These are phyloP conservation scores for Aspergillus ellipticus DNA, from an alignment of 495 filamentous ascomycete species.

Conservation along the genomic window DNA sequence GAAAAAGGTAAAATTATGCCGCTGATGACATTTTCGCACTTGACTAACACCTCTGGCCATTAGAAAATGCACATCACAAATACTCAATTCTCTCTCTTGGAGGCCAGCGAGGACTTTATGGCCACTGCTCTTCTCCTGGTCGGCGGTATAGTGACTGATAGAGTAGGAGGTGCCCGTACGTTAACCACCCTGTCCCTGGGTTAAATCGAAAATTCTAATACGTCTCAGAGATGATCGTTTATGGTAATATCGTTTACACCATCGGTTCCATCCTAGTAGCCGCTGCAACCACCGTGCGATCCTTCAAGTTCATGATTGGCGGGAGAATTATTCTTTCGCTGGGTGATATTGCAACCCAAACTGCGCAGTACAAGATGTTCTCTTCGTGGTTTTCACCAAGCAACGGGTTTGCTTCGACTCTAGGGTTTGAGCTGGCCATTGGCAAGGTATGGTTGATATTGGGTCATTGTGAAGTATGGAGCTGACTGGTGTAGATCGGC, in stretches of 20 bases:
- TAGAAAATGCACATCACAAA: slow-evolving; percentile 41
- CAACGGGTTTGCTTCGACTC: slow-evolving; percentile 43
- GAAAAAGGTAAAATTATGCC: slow-evolving; percentile 31
- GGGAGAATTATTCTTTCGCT: slow-evolving; percentile 39
- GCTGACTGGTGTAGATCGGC: slow-evolving; percentile 12
- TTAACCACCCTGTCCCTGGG: background rate
- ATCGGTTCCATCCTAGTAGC: slow-evolving; percentile 45
- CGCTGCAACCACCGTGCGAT: slow-evolving; percentile 36
- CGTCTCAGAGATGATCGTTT: slow-evolving; percentile 39
- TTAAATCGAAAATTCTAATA: background rate
- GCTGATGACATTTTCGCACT: background rate
- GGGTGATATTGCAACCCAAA: slow-evolving; percentile 45
- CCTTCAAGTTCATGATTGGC: slow-evolving; percentile 44
- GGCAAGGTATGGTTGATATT: slow-evolving; percentile 29
- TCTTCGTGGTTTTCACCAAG: slow-evolving; percentile 47
- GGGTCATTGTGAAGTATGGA: background rate
- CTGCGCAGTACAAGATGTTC: slow-evolving; percentile 49
- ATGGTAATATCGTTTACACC: slow-evolving; percentile 42
- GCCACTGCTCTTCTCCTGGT: slow-evolving; percentile 39
- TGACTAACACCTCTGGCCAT: background rate
- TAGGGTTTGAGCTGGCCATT: slow-evolving; percentile 40
- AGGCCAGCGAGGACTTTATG: slow-evolving; percentile 48
- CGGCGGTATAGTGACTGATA: slow-evolving; percentile 42
- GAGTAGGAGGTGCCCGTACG: slow-evolving; percentile 41
- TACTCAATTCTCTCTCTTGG: slow-evolving; percentile 39